Evolutionary conservation across 768 basidiomycete genomes (phyloP), one percentile per base, ranked within the genome.

Genomic region (Tulasnella sp.): DNA sequence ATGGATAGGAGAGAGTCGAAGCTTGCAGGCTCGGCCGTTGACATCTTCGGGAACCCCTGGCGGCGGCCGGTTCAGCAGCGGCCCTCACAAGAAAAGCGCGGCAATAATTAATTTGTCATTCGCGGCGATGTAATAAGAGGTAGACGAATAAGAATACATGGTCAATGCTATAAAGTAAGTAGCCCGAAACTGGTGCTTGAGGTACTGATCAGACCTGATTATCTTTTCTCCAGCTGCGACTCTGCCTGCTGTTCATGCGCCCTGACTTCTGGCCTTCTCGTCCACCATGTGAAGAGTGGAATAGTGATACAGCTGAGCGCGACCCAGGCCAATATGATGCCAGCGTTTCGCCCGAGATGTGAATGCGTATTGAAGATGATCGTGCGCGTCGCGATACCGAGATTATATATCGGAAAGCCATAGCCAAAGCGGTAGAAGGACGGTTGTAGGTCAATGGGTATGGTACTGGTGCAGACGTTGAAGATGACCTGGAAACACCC

Each of bases 361-460:
- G 84, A 82, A 66, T 78, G 80, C 2, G 84, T 85, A 38, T 77
- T 72, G 64, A 88, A 86, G n/a, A 84, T 68, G 58, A 88, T 73
- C 24, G 79, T 73, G 19, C 86, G 75, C 3, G 80, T 76, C 0
- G 83, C 79, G 41, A 73, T 70, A 13, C 82, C 80, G 27, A 58
- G n/a, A 51, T 87, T 85, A 68, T 84, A 87, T 66, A 88, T 86
- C 1, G 86, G 86, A 63, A 74, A 75, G 0, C 79, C 84, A 63
- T 81, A 85, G 1, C 84, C 87, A 61, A 86, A 86, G 50, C 61
- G 44, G 58, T 74, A 76, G 61, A 72, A 67, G 58, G 58, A 60
- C 3, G 65, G 62, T 41, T 69, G 67, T 11, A 73, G 67, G 41
- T 80, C 77, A 43, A 85, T 75, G 0, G 86, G 85, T 66, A 77